Percentiles rank a stretch among this genome's conserved stretches.
Evolutionary conservation across 805 yeast genomes (phyloP).

Genomic region (Starmerella bombicola): DNA sequence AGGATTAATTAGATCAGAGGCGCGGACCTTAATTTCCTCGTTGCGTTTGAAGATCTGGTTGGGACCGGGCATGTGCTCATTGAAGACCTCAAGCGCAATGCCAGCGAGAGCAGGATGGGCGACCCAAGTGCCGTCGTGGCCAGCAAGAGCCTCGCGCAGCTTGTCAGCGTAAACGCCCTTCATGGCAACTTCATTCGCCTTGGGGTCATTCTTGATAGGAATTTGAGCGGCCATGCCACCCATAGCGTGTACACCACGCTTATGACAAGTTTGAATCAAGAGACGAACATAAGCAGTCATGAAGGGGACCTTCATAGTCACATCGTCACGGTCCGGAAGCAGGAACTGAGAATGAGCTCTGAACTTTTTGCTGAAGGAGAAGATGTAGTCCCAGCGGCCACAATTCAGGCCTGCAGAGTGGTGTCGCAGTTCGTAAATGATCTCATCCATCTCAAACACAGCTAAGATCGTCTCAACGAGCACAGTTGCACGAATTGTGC

Average conservation of each 20-base stretch:
- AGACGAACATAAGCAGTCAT: constrained; percentile 55
- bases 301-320: constrained; percentile 57
- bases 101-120: constrained; percentile 63
- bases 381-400: constrained; percentile 69
- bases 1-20: constrained; percentile 51
- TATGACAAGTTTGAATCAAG: constrained; percentile 55
- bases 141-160: constrained; percentile 52
- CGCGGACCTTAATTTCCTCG: constrained; percentile 40
- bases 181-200: constrained; percentile 50
- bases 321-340: constrained; percentile 58
- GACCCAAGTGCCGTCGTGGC: constrained; percentile 70
- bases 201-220: constrained; percentile 54
- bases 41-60: constrained; percentile 50
- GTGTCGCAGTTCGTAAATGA: constrained; percentile 57
- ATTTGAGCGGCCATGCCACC: constrained; percentile 75
- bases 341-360: constrained; percentile 49
- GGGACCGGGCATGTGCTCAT: constrained; percentile 64
- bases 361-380: constrained; percentile 54
- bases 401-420: constrained; percentile 65
- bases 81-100: constrained; percentile 54
- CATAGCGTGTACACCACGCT: constrained; percentile 62
- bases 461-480: constrained; percentile 62
- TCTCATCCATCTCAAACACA: constrained; percentile 68
- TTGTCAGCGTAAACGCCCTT: constrained; percentile 57
- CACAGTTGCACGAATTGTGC: constrained; percentile 60